phyloP scores from a whole-genome alignment of 225 moss, liverwort and hornwort species.

The Ulota crispa region DNA sequence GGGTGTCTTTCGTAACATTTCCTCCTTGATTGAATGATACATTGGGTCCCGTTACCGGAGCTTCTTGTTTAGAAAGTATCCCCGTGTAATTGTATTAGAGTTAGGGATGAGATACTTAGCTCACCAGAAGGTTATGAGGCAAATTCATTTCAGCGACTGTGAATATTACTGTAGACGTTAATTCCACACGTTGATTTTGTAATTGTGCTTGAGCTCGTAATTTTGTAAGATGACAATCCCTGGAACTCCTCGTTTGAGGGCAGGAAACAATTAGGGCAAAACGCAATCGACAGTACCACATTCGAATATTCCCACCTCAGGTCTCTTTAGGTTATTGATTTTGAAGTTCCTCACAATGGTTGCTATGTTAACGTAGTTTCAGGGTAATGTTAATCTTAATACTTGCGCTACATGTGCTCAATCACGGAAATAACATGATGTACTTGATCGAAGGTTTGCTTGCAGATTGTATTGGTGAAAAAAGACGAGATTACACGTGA shows the following conservation, averaged over 20 bases:
- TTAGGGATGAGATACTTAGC: constrained; percentile 1
- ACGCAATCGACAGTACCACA: not conserved
- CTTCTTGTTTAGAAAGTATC: not conserved
- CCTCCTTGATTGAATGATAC: constrained; percentile 19
- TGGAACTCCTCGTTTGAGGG: not conserved
- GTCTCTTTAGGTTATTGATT: not conserved
- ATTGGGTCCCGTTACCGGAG: constrained; percentile 13
- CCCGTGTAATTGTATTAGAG: constrained; percentile 9
- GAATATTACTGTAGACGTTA: not conserved
- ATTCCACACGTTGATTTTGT: not conserved
- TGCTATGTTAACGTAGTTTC: not conserved
- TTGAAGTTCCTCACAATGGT: not conserved
- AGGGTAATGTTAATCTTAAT: not conserved
- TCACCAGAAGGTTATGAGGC: not conserved
- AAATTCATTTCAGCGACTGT: not conserved
- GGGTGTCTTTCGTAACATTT: constrained; percentile 1
- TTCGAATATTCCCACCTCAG: not conserved
- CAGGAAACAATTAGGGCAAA: no score
- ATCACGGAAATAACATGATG: no score
- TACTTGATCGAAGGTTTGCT: no score
- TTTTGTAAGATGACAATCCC: not conserved
- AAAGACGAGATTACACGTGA: no score
- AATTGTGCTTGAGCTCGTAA: not conserved
- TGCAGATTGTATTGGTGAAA: no score
- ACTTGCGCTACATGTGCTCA: not conserved